Evolutionary conservation across 1,284 basidiomycete species (phyloP).

Genomic region (Austroboletus olivaceoglutinosus): DNA sequence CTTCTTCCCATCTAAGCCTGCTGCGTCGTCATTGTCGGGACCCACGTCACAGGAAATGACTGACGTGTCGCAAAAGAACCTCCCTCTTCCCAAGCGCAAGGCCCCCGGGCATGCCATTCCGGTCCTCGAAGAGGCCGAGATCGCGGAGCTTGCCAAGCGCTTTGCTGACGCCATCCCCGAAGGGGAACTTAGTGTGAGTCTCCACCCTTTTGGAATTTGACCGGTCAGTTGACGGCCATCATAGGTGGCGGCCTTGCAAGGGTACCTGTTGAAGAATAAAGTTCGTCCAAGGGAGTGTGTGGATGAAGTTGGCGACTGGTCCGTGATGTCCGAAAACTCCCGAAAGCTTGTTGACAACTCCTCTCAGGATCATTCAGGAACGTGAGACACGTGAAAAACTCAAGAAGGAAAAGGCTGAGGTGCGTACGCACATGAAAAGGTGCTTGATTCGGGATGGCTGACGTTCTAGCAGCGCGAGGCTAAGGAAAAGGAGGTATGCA

Average conservation of each 20-base stretch:
- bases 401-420: constrained; percentile 84
- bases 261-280: constrained; percentile 81
- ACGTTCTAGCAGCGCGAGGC: constrained; percentile 58
- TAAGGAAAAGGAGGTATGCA: constrained; percentile 62
- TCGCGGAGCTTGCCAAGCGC: constrained; percentile 68
- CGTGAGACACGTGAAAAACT: constrained; percentile 77
- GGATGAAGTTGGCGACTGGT: constrained; percentile 72
- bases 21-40: constrained; percentile 18
- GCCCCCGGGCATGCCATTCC: constrained; percentile 56
- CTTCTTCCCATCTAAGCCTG: constrained; percentile 74
- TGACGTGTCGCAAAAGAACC: constrained; percentile 60
- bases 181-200: constrained; percentile 74
- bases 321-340: constrained; percentile 17
- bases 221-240: not conserved
- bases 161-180: constrained; percentile 78
- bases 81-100: constrained; percentile 69
- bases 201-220: not conserved
- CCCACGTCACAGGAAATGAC: constrained; percentile 28
- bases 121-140: constrained; percentile 67
- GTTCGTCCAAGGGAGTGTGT: constrained; percentile 78
- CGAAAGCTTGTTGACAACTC: constrained; percentile 4
- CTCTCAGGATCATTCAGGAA: constrained; percentile 61
- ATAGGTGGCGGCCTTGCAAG: constrained; percentile 80
- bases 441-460: constrained; percentile 1
- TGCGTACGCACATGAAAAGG: constrained; percentile 21